phyloP scores from a whole-genome alignment of 192 early-diverging fungal genomes.

The Coemansia sp. region DNA sequence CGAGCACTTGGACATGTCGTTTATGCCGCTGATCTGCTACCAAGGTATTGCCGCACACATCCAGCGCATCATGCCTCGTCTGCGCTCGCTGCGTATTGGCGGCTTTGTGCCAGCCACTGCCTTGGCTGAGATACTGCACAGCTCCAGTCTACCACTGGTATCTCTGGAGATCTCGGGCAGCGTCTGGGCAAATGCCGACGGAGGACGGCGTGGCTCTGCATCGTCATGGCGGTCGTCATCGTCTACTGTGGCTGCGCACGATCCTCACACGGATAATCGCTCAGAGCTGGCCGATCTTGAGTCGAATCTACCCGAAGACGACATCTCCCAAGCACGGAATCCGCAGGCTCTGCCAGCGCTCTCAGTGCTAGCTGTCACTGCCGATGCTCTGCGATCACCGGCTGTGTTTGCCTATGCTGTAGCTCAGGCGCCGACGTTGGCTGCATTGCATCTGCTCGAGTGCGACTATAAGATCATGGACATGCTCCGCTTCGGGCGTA shows the following conservation, averaged over 20 bases:
- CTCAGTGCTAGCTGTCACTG: constrained; percentile 21
- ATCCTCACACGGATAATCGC: neutral
- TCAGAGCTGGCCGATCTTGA: neutral
- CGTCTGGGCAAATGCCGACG: constrained; percentile 32
- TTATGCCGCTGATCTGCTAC: constrained; percentile 46
- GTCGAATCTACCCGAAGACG: neutral
- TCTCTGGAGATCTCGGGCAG: constrained; percentile 30
- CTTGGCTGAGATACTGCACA: constrained; percentile 25
- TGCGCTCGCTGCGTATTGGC: constrained; percentile 33
- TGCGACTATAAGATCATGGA: constrained; percentile 20
- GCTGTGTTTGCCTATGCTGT: constrained; percentile 26
- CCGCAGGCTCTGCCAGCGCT: neutral
- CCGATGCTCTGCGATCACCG: constrained; percentile 29
- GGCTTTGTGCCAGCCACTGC: constrained; percentile 36
- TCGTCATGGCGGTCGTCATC: constrained; percentile 25
- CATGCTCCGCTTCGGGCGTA: constrained; percentile 17
- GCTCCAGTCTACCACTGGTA: constrained; percentile 12
- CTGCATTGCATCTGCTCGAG: constrained; percentile 25
- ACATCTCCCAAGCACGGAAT: neutral
- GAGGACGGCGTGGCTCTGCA: constrained; percentile 19
- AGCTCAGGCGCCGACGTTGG: constrained; percentile 18
- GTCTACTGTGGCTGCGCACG: constrained; percentile 13
- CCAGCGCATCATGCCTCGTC: constrained; percentile 26
- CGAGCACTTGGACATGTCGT: constrained; percentile 41
- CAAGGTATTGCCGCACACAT: constrained; percentile 30